These are phyloP conservation scores for Cunninghamia lanceolata DNA, from an alignment of 75 land plant genomes.

Conservation along the genomic window DNA sequence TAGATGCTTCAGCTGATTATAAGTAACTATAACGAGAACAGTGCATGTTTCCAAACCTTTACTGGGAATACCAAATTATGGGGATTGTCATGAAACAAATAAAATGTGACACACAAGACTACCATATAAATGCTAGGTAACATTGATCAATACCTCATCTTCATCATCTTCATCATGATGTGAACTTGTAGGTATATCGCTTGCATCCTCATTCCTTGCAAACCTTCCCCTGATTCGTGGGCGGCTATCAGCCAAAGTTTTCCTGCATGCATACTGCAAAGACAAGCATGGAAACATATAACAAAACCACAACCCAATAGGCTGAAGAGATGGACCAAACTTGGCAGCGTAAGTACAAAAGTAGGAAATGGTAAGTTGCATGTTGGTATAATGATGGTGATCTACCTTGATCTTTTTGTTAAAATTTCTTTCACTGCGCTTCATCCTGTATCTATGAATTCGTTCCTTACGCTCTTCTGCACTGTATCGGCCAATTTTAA, in stretches of 20 bases:
- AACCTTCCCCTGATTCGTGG: slow-evolving; percentile 91
- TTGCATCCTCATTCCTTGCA: slow-evolving; percentile 78
- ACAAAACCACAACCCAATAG: neutral
- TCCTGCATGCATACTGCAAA: slow-evolving; percentile 92
- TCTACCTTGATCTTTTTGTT: slow-evolving; percentile 95
- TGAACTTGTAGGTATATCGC: slow-evolving; percentile 23
- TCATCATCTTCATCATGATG: slow-evolving; percentile 25
- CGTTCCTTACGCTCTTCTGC: slow-evolving; percentile 81
- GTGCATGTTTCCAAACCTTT: neutral
- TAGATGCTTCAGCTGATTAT: neutral
- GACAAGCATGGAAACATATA: neutral
- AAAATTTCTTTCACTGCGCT: slow-evolving; percentile 90
- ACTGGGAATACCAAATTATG: neutral
- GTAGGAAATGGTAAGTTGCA: too few relatives aligned
- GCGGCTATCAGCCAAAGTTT: slow-evolving; percentile 89
- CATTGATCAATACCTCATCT: slow-evolving; percentile 7
- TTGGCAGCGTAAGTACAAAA: neutral
- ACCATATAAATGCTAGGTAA: neutral
- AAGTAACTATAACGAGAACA: neutral
- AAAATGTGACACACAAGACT: neutral
- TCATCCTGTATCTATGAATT: slow-evolving; percentile 85
- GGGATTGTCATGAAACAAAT: neutral
- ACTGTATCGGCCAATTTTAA: slow-evolving; percentile 67
- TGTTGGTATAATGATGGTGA: neutral
- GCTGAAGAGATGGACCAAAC: neutral